Evolutionary conservation across 192 early-diverging fungal genomes (phyloP).

Genomic region (Podila epicladia): DNA sequence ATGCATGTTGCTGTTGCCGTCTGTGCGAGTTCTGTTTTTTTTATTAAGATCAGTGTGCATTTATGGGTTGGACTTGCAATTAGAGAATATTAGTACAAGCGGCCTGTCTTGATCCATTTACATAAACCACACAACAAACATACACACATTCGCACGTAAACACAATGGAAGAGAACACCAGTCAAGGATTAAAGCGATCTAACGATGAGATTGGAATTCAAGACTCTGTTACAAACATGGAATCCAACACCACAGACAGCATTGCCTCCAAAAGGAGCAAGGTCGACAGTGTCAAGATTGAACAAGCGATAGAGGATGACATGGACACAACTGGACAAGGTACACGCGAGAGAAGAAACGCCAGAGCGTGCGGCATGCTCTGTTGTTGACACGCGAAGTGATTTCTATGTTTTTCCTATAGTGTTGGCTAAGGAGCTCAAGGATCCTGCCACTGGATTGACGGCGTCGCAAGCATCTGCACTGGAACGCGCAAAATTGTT

Average conservation of each 20-base stretch:
- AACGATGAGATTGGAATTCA: no score
- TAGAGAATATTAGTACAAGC: not conserved
- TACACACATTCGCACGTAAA: not conserved
- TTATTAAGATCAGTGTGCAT: not conserved
- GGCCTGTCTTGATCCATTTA: not conserved
- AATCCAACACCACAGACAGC: no score
- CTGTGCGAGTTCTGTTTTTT: not conserved
- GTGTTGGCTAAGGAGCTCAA: not conserved
- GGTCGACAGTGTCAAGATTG: no score
- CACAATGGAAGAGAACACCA: not conserved
- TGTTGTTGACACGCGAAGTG: no score
- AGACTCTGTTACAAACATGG: no score
- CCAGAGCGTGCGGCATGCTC: no score
- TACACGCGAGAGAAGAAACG: no score
- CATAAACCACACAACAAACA: not conserved
- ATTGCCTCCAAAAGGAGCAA: no score
- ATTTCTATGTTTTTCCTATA: not conserved
- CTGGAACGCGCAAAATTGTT: conserved; percentile 37
- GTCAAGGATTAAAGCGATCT: no score
- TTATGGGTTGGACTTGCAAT: not conserved
- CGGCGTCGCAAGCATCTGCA: conserved; percentile 12
- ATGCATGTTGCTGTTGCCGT: not conserved
- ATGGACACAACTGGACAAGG: no score
- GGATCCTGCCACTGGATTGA: conserved; percentile 27
- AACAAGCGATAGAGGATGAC: no score